Evolutionary conservation across 148 eudicot genomes (phyloP).

Genomic region (Chenopodium formosanum): DNA sequence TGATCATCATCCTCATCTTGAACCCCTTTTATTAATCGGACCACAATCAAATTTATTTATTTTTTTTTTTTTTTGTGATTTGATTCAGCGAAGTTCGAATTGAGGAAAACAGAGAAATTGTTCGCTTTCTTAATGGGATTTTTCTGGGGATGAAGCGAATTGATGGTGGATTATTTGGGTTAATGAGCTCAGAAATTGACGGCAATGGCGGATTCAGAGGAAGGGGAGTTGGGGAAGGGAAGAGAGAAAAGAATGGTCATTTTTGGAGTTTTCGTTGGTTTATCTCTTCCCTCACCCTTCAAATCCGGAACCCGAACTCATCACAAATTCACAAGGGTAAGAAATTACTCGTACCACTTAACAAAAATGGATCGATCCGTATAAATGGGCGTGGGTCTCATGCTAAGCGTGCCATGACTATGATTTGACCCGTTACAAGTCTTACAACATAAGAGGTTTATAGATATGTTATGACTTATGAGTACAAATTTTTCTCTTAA

Average conservation of each 20-base stretch:
- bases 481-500: too few species aligned
- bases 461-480: too few species aligned
- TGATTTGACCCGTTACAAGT: too few species aligned
- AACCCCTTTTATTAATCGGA: constrained; percentile 4
- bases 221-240: neutral
- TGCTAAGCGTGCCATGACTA: too few species aligned
- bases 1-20: constrained; percentile 98
- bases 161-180: constrained; percentile 11
- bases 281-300: neutral
- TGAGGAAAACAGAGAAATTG: neutral
- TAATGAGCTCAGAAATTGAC: neutral
- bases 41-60: neutral
- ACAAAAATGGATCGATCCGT: too few species aligned
- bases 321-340: too few species aligned
- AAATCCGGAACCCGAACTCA: too few species aligned
- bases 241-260: neutral
- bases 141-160: neutral
- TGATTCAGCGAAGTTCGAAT: neutral
- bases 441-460: too few species aligned
- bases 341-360: too few species aligned
- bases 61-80: neutral
- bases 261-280: neutral
- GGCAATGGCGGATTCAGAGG: constrained; percentile 16
- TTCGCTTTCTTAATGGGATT: neutral
- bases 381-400: too few species aligned